phyloP scores from a whole-genome alignment of 169 alveolate genomes.

The Eimeria acervulina region DNA sequence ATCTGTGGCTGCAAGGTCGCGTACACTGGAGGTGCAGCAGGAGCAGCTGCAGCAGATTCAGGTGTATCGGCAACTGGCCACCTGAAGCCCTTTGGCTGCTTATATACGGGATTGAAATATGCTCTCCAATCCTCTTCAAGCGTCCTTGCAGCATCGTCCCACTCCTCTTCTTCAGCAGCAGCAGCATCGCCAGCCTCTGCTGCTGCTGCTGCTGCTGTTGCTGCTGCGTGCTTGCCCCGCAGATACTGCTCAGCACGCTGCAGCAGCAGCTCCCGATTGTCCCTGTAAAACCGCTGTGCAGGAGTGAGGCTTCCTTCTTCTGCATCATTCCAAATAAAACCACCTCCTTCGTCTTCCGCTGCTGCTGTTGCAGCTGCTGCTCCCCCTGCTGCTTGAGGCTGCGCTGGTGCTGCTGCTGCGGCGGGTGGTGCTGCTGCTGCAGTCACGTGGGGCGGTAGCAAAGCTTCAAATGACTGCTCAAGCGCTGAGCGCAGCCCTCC shows the following conservation, averaged over 20 bases:
- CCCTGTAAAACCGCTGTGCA: slow-evolving; percentile 83
- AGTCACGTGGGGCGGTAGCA: slow-evolving; percentile 54
- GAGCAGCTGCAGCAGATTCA: slow-evolving; percentile 11
- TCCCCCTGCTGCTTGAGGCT: neutral
- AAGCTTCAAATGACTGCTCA: slow-evolving; percentile 48
- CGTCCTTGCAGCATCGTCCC: slow-evolving; percentile 40
- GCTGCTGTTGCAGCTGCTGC: neutral
- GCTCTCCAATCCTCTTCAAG: slow-evolving; percentile 62
- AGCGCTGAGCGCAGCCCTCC: slow-evolving; percentile 34
- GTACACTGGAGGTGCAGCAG: slow-evolving; percentile 37
- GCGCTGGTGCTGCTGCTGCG: slow-evolving; percentile 14
- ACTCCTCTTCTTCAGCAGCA: slow-evolving; percentile 48
- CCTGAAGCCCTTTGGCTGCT: slow-evolving; percentile 45
- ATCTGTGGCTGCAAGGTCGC: neutral
- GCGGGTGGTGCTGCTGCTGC: slow-evolving; percentile 44
- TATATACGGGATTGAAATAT: slow-evolving; percentile 17
- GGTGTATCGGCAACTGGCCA: slow-evolving; percentile 29
- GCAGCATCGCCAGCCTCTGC: slow-evolving; percentile 8
- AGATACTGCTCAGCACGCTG: slow-evolving; percentile 82
- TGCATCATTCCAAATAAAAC: slow-evolving; percentile 6
- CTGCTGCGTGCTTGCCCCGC: slow-evolving; percentile 79
- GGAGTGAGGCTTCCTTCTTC: slow-evolving; percentile 80
- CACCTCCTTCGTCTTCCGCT: neutral
- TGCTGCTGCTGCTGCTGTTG: slow-evolving; percentile 41
- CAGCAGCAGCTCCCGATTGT: slow-evolving; percentile 81